Base-by-base conservation (phyloP, 495 filamentous ascomycete species). In the Cladorrhinum samala region DNA sequence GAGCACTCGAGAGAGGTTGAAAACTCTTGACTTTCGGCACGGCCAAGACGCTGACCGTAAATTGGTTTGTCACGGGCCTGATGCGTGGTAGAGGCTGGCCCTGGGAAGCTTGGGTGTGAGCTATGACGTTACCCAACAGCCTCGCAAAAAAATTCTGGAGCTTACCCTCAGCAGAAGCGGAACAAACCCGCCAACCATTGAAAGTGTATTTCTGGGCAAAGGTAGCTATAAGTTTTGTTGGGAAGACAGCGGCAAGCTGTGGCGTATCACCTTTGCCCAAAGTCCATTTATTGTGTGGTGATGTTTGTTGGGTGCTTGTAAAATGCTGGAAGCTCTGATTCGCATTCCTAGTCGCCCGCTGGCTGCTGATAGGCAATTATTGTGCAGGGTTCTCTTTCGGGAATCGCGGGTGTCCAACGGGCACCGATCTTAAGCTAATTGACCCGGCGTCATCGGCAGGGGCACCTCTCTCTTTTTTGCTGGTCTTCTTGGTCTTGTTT, bases 171-270 rank as follows among this genome's bases (percentile, higher is more conserved):
- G 25, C 33, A 45, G 24, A 18, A 58, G 49, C 39, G 61, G 60
- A 47, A 66, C 50, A 46, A 42, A 61, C 20, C 61, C 54, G 46
- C 56, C 33, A 57, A 56, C 54, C 64, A 67, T 67, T 40, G 37
- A 36, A 13, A n/a, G 5, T 14, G 9, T 18, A 14, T 2, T 1
- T 40, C 13, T 39, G 16, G 9, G 4, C 9, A n/a, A 23, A 41
- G 16, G 11, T 44, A 14, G 8, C n/a, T n/a, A n/a, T n/a, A n/a
- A 21, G 9, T 16, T 9, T 13, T 38, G 21, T 9, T 9, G 16
- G 2, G 41, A 18, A 48, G 38, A 41, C 1, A 50, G 37, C 23
- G 23, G 52, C 64, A 61, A 62, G 62, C 40, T 46, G 47, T 37
- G 53, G 57, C 54, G 60, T 17, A 49, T 63, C 56, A 62, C 57